Percentiles rank a stretch among this genome's conserved stretches.
Conservation (phyloP, 257 asterid species). For the Petunia secreta region DNA sequence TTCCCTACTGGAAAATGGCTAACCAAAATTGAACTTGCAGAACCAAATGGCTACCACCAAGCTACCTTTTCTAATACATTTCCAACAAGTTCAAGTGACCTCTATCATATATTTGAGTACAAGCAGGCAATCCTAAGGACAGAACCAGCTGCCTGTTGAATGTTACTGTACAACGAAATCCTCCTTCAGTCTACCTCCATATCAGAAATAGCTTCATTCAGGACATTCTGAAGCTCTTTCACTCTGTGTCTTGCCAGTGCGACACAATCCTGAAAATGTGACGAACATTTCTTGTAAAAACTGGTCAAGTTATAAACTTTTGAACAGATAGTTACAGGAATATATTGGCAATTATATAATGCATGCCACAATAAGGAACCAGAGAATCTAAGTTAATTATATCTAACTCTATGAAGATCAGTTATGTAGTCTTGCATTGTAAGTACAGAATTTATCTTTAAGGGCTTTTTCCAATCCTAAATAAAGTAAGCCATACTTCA, state of each 20-base stretch:
- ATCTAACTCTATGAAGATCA: background rate
- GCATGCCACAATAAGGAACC: background rate
- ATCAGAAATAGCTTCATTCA: conserved; percentile 69
- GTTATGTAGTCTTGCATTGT: background rate
- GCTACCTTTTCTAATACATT: background rate
- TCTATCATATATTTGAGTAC: background rate
- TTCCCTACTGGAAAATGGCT: background rate
- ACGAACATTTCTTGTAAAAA: conserved; percentile 24
- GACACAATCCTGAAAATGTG: conserved; percentile 67
- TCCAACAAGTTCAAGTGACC: background rate
- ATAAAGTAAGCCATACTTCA: background rate
- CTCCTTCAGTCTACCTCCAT: conserved; percentile 64
- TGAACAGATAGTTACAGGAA: background rate
- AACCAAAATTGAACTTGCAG: conserved; percentile 1
- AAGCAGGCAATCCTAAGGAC: background rate
- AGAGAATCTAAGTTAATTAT: background rate
- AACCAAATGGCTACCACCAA: background rate
- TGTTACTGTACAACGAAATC: conserved; percentile 8
- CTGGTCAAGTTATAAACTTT: background rate
- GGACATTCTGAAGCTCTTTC: conserved; percentile 61
- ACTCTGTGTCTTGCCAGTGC: conserved; percentile 61
- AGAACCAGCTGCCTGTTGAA: background rate
- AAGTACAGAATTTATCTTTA: background rate
- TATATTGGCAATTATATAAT: background rate
- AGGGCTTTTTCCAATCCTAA: background rate